These are phyloP conservation scores for Lasiosphaeria ovina DNA, from an alignment of 495 filamentous ascomycete genomes.

Conservation along the genomic window DNA sequence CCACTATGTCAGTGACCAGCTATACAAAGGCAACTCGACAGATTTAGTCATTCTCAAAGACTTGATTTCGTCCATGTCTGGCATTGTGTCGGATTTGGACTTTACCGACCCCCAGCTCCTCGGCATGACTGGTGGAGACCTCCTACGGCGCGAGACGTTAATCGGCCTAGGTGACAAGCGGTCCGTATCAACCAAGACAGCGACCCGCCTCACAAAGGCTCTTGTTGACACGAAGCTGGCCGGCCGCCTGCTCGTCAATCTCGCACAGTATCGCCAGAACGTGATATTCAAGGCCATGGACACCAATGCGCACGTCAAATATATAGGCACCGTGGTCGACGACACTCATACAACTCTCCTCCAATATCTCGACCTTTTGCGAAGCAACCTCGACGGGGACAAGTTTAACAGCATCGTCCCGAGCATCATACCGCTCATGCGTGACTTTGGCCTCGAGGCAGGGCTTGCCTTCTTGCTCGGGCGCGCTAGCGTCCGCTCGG, in stretches of 20 bases:
- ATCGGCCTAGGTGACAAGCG: slow-evolving; percentile 74
- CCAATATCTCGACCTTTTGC: slow-evolving; percentile 87
- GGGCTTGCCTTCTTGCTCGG: slow-evolving; percentile 86
- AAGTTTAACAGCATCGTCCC: slow-evolving; percentile 85
- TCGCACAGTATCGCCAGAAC: slow-evolving; percentile 82
- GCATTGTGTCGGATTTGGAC: slow-evolving; percentile 78
- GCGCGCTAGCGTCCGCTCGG: slow-evolving; percentile 61
- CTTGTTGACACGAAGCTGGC: slow-evolving; percentile 70
- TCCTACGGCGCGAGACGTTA: slow-evolving; percentile 75
- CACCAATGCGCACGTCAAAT: slow-evolving; percentile 69
- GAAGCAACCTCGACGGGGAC: slow-evolving; percentile 69
- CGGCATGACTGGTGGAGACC: slow-evolving; percentile 81
- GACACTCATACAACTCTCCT: slow-evolving; percentile 79
- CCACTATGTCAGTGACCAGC: slow-evolving; percentile 82
- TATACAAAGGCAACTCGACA: slow-evolving; percentile 74
- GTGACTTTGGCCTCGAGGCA: slow-evolving; percentile 76
- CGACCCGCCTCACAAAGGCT: slow-evolving; percentile 73
- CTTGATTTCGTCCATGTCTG: slow-evolving; percentile 85
- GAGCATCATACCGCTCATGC: slow-evolving; percentile 65
- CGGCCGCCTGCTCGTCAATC: slow-evolving; percentile 76
- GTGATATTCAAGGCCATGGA: slow-evolving; percentile 71
- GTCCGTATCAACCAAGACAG: slow-evolving; percentile 58
- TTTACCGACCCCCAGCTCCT: slow-evolving; percentile 83
- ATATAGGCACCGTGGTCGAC: slow-evolving; percentile 81
- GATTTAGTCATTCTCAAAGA: slow-evolving; percentile 88